Conservation (phyloP, 768 basidiomycete species). For the Mycena capillaripes region DNA sequence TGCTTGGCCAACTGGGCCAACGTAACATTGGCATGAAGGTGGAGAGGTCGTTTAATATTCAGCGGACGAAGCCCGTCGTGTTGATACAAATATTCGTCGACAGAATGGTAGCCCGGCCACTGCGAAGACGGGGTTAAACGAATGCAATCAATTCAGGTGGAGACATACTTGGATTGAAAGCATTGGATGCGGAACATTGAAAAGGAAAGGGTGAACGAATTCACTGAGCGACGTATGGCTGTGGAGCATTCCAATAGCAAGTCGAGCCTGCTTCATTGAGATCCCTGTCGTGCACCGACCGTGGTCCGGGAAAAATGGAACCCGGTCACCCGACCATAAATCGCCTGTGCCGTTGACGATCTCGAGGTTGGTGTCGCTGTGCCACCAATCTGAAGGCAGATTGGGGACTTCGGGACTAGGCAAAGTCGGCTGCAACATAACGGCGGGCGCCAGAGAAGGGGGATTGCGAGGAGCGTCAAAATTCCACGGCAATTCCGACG, state of each 20-base stretch:
- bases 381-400: slow-evolving; percentile 26
- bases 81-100: background rate
- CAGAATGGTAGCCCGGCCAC: slow-evolving; percentile 22
- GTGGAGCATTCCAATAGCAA: background rate
- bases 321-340: slow-evolving; percentile 5
- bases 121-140: background rate
- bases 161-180: slow-evolving; percentile 16
- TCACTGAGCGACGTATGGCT: background rate
- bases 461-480: background rate
- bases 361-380: background rate
- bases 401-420: background rate
- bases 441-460: background rate
- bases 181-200: slow-evolving; percentile 6
- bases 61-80: background rate
- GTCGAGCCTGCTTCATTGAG: slow-evolving; percentile 13
- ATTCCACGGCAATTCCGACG: background rate
- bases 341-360: slow-evolving; percentile 5
- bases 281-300: background rate
- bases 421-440: background rate
- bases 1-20: background rate
- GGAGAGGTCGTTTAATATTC: background rate
- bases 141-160: background rate
- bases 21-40: background rate
- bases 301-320: slow-evolving; percentile 9
- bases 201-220: background rate